Evolutionary conservation across 371 early-diverging fungal species (phyloP).

Genomic region (Rhizopus delemar): DNA sequence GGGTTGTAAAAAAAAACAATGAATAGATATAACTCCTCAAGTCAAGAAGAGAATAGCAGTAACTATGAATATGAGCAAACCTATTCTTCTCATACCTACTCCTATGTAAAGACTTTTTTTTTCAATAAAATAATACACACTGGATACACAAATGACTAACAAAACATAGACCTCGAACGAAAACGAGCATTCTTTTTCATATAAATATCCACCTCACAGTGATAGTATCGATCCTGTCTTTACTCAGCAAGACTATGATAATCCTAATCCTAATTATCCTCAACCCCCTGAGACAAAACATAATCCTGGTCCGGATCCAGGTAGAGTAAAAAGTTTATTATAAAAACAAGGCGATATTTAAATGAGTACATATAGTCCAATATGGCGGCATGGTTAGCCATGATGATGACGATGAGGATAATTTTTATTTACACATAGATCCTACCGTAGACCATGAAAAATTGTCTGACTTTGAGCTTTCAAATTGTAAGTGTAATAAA

Average conservation of each 20-base stretch:
- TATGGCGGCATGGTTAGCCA: slow-evolving; percentile 25
- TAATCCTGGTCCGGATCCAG: slow-evolving; percentile 31
- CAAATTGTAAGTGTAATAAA: slow-evolving; percentile 59
- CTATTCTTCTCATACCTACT: slow-evolving; percentile 6
- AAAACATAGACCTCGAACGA: slow-evolving; percentile 9
- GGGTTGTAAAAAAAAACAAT: slow-evolving; percentile 1
- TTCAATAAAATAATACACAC: neutral
- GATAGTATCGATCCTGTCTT: slow-evolving; percentile 19
- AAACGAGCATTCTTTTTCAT: slow-evolving; percentile 6
- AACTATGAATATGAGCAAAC: slow-evolving; percentile 5
- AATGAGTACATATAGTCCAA: slow-evolving; percentile 13
- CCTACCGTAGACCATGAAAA: slow-evolving; percentile 29
- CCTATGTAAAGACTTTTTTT: slow-evolving; percentile 5
- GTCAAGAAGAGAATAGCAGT: neutral
- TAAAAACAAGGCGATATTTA: too few relatives aligned
- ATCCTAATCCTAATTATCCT: slow-evolving; percentile 28
- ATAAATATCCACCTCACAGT: neutral
- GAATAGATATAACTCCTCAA: slow-evolving; percentile 21
- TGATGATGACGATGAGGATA: slow-evolving; percentile 15
- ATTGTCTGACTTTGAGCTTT: slow-evolving; percentile 54
- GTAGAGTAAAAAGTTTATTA: slow-evolving; percentile 4
- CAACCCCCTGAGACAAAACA: slow-evolving; percentile 31
- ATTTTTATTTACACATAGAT: slow-evolving; percentile 39
- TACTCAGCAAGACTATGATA: slow-evolving; percentile 15
- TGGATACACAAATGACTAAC: too few relatives aligned